These are phyloP conservation scores for Mrakia hoshinonis DNA, from an alignment of 768 basidiomycete species.

Conservation along the genomic window DNA sequence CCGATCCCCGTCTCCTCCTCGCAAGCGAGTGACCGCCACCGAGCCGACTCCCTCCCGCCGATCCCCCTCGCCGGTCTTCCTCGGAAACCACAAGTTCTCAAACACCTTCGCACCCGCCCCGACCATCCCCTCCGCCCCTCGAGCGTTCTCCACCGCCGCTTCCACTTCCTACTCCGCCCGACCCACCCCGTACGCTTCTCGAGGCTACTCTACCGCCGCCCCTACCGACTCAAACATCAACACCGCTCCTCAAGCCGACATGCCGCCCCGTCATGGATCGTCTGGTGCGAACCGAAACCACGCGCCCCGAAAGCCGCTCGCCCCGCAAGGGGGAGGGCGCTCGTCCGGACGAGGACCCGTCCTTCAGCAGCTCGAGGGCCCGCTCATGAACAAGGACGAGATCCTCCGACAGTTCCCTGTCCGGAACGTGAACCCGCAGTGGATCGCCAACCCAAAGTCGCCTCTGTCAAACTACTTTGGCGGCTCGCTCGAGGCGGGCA, in stretches of 20 bases:
- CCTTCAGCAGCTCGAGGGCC: not conserved
- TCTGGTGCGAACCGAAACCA: constrained; percentile 5
- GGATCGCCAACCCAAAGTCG: constrained; percentile 49
- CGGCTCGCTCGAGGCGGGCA: constrained; percentile 31
- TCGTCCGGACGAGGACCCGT: not conserved
- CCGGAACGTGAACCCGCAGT: constrained; percentile 36
- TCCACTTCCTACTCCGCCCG: not conserved
- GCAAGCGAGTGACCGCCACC: constrained; percentile 2
- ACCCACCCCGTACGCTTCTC: not conserved
- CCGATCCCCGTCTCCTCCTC: constrained; percentile 1
- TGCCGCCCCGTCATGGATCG: constrained; percentile 11
- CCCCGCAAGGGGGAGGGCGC: not conserved
- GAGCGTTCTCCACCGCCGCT: constrained; percentile 10
- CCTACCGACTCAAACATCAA: not conserved
- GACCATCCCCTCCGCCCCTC: not conserved
- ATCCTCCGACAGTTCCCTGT: constrained; percentile 13
- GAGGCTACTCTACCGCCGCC: not conserved
- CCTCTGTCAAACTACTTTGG: constrained; percentile 47
- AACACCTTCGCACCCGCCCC: constrained; percentile 2
- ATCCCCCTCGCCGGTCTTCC: not conserved
- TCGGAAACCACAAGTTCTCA: constrained; percentile 1
- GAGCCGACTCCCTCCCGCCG: not conserved
- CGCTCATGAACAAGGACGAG: not conserved
- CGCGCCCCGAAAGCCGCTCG: not conserved
- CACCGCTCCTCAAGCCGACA: not conserved